Evolutionary conservation across 768 basidiomycete species (phyloP).

Genomic region (Agaricus bisporus): DNA sequence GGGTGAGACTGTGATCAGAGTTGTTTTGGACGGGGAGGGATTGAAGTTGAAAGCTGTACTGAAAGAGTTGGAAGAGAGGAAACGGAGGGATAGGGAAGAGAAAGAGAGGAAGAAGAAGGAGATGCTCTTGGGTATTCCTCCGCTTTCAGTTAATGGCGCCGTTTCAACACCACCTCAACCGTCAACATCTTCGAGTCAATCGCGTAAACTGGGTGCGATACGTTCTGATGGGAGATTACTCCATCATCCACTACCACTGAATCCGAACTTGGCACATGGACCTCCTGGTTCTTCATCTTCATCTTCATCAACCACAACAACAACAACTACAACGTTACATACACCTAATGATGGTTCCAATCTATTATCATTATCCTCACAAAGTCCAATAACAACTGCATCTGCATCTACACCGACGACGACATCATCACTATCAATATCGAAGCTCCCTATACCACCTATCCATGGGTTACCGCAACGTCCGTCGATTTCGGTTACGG

Average conservation of each 20-base stretch:
- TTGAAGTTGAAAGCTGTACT: slow-evolving; percentile 55
- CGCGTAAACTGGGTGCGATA: neutral
- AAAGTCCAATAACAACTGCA: neutral
- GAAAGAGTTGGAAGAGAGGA: slow-evolving; percentile 55
- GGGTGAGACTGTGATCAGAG: slow-evolving; percentile 50
- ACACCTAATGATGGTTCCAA: no score
- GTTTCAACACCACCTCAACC: slow-evolving; percentile 10
- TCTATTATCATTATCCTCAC: neutral
- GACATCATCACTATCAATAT: neutral
- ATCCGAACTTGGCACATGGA: slow-evolving; percentile 10
- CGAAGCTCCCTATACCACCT: neutral
- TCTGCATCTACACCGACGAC: neutral
- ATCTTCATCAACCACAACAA: neutral
- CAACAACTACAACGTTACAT: no score
- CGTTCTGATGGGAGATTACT: slow-evolving; percentile 8
- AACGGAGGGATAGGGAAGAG: slow-evolving; percentile 43
- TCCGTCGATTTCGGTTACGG: neutral
- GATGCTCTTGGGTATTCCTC: neutral
- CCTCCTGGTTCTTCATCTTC: slow-evolving; percentile 1
- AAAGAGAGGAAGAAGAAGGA: slow-evolving; percentile 28
- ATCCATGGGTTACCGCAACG: neutral
- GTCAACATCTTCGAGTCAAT: neutral
- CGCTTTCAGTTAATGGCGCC: neutral
- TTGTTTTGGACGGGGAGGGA: slow-evolving; percentile 78
- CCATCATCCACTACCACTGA: slow-evolving; percentile 14